Evolutionary conservation across 2,329 filamentous ascomycete species (phyloP).

Genomic region (Moelleriella libera): DNA sequence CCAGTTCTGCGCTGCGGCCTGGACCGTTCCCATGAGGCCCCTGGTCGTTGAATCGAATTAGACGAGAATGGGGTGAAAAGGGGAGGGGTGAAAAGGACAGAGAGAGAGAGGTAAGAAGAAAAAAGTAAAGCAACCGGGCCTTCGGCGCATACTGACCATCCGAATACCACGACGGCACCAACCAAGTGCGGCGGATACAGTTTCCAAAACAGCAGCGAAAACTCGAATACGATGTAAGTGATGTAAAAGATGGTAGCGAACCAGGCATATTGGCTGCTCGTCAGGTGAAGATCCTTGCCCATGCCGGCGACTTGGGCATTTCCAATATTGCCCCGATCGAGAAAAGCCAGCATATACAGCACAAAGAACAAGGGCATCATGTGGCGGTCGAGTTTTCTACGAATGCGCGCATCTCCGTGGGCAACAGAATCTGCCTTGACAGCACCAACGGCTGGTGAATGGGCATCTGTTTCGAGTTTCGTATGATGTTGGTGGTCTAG

Average conservation of each 20-base stretch:
- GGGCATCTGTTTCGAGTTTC: background rate
- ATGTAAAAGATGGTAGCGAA: constrained; percentile 13
- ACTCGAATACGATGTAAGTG: constrained; percentile 11
- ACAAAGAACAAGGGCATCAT: constrained; percentile 2
- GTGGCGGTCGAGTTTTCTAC: constrained; percentile 1
- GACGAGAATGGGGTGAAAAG: background rate
- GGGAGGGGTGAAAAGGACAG: background rate
- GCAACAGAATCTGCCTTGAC: background rate
- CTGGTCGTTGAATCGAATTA: background rate
- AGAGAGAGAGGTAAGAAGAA: background rate
- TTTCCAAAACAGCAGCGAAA: constrained; percentile 11
- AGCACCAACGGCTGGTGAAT: background rate
- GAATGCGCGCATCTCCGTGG: background rate
- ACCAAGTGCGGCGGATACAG: constrained; percentile 10
- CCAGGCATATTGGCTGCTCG: constrained; percentile 10
- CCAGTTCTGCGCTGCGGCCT: constrained; percentile 8
- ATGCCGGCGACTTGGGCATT: constrained; percentile 12
- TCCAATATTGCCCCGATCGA: constrained; percentile 7
- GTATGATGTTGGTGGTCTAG: background rate
- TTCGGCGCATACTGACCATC: constrained; percentile 6
- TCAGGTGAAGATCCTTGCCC: constrained; percentile 7
- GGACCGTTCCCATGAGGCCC: constrained; percentile 8
- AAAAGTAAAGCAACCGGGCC: background rate
- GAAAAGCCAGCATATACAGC: constrained; percentile 1
- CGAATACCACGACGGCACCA: constrained; percentile 9